Evolutionary conservation across 2,329 filamentous ascomycete species (phyloP).

Genomic region (Aspergillus uvarum): DNA sequence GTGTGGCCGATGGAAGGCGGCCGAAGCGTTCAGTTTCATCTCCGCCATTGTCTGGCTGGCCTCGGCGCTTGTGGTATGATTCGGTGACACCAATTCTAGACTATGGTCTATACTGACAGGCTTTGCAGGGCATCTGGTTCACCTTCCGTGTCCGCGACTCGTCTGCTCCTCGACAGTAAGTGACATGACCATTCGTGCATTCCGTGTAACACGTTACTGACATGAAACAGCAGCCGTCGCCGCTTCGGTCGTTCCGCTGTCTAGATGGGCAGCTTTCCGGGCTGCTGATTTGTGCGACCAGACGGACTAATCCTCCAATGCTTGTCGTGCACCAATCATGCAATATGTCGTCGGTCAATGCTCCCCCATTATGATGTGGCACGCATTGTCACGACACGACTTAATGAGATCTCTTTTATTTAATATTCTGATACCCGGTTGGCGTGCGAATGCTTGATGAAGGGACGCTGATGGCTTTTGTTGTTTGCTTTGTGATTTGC

Average conservation of each 20-base stretch:
- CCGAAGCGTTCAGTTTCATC: conserved; percentile 70
- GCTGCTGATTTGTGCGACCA: too few species aligned
- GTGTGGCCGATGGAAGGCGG: conserved; percentile 71
- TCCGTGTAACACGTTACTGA: neutral
- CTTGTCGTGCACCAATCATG: too few species aligned
- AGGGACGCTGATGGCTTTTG: neutral
- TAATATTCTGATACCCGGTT: neutral
- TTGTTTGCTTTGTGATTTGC: neutral
- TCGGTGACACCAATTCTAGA: neutral
- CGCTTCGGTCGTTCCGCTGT: conserved; percentile 15
- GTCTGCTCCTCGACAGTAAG: conserved; percentile 24
- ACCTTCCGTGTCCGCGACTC: conserved; percentile 30
- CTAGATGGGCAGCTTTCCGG: neutral
- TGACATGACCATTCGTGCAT: neutral
- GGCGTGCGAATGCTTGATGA: neutral
- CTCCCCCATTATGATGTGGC: too few species aligned
- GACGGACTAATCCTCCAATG: too few species aligned
- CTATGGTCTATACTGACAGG: conserved; percentile 11
- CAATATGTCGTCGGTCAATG: too few species aligned
- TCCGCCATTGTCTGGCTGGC: conserved; percentile 70
- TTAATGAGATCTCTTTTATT: neutral
- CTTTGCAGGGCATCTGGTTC: conserved; percentile 36
- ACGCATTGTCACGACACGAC: neutral
- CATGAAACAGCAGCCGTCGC: conserved; percentile 7
- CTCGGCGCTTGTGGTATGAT: conserved; percentile 56